Percentiles rank a stretch among this genome's conserved stretches.
Conservation (phyloP, 352 stramenopile species). For the Phytopythium boreale region DNA sequence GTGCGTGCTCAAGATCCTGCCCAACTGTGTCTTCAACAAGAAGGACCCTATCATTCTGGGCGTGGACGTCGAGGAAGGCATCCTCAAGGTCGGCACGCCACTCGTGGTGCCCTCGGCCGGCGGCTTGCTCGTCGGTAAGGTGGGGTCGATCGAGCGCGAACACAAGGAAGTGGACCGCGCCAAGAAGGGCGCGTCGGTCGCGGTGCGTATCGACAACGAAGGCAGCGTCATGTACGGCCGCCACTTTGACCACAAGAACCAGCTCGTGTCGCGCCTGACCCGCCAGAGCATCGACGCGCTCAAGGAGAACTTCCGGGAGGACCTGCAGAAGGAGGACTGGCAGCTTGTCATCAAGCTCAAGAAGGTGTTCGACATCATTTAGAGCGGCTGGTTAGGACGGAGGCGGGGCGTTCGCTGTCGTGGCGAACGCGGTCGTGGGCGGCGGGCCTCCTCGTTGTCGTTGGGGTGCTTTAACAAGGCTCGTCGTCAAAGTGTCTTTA, state of each 20-base stretch:
- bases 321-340: constrained; percentile 98
- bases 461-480: neutral
- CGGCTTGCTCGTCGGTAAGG: constrained; percentile 91
- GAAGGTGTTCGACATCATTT: constrained; percentile 98
- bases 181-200: constrained; percentile 92
- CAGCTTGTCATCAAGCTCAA: constrained; percentile 99
- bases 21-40: constrained; percentile 99
- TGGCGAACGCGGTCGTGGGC: neutral
- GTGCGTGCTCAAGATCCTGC: constrained; percentile 96
- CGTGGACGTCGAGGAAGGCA: constrained; percentile 96
- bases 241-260: constrained; percentile 95
- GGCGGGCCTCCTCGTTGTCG: neutral
- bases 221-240: constrained; percentile 95
- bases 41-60: constrained; percentile 99
- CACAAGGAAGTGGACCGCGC: constrained; percentile 94
- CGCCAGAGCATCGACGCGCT: constrained; percentile 97
- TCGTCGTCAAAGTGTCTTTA: neutral
- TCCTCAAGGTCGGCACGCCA: constrained; percentile 97
- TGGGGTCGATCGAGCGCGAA: constrained; percentile 96
- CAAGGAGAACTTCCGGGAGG: constrained; percentile 98
- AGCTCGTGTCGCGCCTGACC: constrained; percentile 82
- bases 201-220: constrained; percentile 97
- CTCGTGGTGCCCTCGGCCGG: constrained; percentile 83
- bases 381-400: constrained; percentile 30
- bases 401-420: constrained; percentile 8